Conservation (phyloP, 2,329 filamentous ascomycete species). For the Reticulascus tulasneorum region DNA sequence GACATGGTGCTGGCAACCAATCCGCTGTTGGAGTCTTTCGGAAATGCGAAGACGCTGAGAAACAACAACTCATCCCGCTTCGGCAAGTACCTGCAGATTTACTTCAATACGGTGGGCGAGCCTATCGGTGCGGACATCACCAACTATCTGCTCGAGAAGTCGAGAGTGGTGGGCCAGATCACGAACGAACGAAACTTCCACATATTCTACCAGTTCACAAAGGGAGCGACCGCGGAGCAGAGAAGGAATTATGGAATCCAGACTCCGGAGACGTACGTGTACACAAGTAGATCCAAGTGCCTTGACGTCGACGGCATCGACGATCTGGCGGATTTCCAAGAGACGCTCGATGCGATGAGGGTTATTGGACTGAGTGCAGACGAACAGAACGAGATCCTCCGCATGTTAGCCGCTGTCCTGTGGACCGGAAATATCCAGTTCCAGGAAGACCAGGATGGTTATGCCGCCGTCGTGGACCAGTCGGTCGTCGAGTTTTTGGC, state of each 20-base stretch:
- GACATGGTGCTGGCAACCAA: constrained; percentile 99
- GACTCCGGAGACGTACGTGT: constrained; percentile 85
- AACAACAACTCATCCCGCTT: constrained; percentile 99
- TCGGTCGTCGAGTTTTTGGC: constrained; percentile 93
- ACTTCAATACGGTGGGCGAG: constrained; percentile 89
- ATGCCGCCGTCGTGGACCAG: constrained; percentile 80
- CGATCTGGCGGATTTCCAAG: constrained; percentile 81
- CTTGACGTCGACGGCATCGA: constrained; percentile 93
- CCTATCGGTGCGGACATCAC: constrained; percentile 96
- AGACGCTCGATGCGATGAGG: constrained; percentile 91
- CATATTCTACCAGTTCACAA: constrained; percentile 99
- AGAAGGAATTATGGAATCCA: constrained; percentile 86
- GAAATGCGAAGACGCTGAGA: constrained; percentile 93
- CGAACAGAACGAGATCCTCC: constrained; percentile 95
- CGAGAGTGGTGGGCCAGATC: constrained; percentile 92
- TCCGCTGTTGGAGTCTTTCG: constrained; percentile 92
- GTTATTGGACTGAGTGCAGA: constrained; percentile 82
- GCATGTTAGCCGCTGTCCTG: constrained; percentile 84
- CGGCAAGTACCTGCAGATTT: constrained; percentile 95
- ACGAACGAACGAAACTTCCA: constrained; percentile 96
- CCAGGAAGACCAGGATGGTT: constrained; percentile 80
- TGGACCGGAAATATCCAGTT: constrained; percentile 97
- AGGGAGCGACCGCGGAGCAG: constrained; percentile 84
- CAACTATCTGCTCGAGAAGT: constrained; percentile 95
- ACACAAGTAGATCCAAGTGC: constrained; percentile 92